Evolutionary conservation across 495 filamentous ascomycete species (phyloP), one percentile per base, ranked within the genome.

Genomic region (Penicillium paradoxum): DNA sequence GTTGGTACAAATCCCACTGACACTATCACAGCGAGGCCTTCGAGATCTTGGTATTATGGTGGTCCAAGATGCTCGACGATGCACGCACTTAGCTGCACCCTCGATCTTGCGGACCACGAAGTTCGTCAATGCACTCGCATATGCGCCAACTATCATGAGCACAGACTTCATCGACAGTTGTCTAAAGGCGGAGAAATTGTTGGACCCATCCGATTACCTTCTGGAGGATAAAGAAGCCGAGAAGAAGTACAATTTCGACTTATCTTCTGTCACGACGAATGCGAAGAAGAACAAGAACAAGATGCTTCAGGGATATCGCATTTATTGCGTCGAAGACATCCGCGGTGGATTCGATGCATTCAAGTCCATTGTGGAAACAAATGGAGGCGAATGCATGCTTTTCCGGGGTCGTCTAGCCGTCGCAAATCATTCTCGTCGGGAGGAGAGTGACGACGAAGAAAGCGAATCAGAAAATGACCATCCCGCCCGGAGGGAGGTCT

Each of bases 71-170:
- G 80, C 82, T 9, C 74, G 75, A n/a, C 76, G 78, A 37, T 93
- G 86, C 69, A 86, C 89, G 50, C 87, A 97, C 67, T 81, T 99
- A 13, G 90, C 90, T 13, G 92, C 93, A 2, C 93, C 93, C 1
- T 74, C 79, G 7, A 81, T 97, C 54, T 79, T 96, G 14, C 84
- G 92, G 32, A 99, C 93, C 0, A 82, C 86, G 51, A 99, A 99
- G 59, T 99, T 99, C 63, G 84, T 97, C 37, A 83, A 83, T 42
- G 89, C 90, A 29, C 68, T 99, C 7, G 90, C 93, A 11, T 80
- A 79, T 54, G 90, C 83, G 1, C 88, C 89, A 0, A 75, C 79
- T 2, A 80, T 97, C 30, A 72, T 96, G 33, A 81, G 79, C 36
- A 85, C 84, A 0, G 79, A 83, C n/a, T 99, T 87, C 71, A 79